Conservation (phyloP, 2,329 filamentous ascomycete species). For the Epichloe sylvatica region DNA sequence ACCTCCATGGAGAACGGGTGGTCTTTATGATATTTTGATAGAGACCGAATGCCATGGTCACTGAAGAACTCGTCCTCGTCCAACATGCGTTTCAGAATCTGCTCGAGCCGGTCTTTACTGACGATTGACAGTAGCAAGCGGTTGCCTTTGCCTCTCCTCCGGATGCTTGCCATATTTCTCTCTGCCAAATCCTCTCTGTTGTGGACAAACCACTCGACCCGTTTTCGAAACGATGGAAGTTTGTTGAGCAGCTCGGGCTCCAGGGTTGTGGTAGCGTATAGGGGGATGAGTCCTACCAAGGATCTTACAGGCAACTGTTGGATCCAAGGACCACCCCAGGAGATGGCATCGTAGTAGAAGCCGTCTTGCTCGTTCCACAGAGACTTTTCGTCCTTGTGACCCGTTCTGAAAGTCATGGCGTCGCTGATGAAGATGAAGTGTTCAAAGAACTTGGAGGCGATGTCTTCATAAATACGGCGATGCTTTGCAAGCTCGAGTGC, state of each 20-base stretch:
- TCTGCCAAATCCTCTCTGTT: slow-evolving; percentile 77
- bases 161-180: slow-evolving; percentile 88
- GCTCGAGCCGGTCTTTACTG: slow-evolving; percentile 79
- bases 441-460: slow-evolving; percentile 97
- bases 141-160: slow-evolving; percentile 78
- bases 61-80: slow-evolving; percentile 89
- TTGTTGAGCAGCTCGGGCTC: slow-evolving; percentile 89
- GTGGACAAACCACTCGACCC: slow-evolving; percentile 86
- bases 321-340: slow-evolving; percentile 85
- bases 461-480: slow-evolving; percentile 86
- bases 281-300: slow-evolving; percentile 81
- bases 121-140: slow-evolving; percentile 79
- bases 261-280: slow-evolving; percentile 82
- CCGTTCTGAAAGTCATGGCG: slow-evolving; percentile 78
- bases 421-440: slow-evolving; percentile 97
- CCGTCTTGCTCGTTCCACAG: slow-evolving; percentile 94
- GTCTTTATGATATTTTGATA: slow-evolving; percentile 84
- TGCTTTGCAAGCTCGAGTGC: slow-evolving; percentile 90
- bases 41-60: slow-evolving; percentile 75
- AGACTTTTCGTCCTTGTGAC: slow-evolving; percentile 58
- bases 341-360: slow-evolving; percentile 98
- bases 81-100: slow-evolving; percentile 82
- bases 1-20: slow-evolving; percentile 92
- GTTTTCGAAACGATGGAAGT: slow-evolving; percentile 83
- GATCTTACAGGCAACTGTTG: slow-evolving; percentile 87